phyloP scores from a whole-genome alignment of 1,139 yeast species.

The Pichia kudriavzevii region DNA sequence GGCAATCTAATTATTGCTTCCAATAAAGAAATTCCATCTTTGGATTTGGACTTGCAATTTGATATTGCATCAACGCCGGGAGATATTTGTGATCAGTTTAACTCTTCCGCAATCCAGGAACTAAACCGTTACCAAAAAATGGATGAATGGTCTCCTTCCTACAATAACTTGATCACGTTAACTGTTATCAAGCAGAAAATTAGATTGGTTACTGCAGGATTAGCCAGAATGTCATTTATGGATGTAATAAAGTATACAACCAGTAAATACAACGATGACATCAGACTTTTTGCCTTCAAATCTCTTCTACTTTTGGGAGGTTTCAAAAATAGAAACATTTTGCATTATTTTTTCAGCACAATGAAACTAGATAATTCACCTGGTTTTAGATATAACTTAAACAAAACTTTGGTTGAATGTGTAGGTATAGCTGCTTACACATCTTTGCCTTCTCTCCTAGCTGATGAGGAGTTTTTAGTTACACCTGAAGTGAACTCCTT shows the following conservation, averaged over 20 bases:
- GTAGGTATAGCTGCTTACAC: slow-evolving; percentile 64
- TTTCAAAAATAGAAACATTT: slow-evolving; percentile 50
- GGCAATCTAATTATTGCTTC: slow-evolving; percentile 37
- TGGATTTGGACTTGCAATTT: slow-evolving; percentile 2
- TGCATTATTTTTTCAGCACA: slow-evolving; percentile 55
- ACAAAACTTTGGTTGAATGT: slow-evolving; percentile 41
- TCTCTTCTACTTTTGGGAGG: slow-evolving; percentile 74
- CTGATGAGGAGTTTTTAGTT: slow-evolving; percentile 49
- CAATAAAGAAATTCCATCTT: slow-evolving; percentile 24
- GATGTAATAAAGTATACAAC: slow-evolving; percentile 47
- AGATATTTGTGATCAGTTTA: slow-evolving; percentile 34
- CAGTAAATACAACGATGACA: slow-evolving; percentile 40
- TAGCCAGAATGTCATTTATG: slow-evolving; percentile 43
- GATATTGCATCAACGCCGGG: slow-evolving; percentile 23
- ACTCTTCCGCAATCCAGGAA: slow-evolving; percentile 45
- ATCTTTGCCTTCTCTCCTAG: slow-evolving; percentile 48
- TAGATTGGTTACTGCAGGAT: slow-evolving; percentile 50
- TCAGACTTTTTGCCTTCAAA: slow-evolving; percentile 62
- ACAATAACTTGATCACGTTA: slow-evolving; percentile 49
- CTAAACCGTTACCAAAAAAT: slow-evolving; percentile 68
- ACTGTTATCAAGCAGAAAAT: slow-evolving; percentile 55
- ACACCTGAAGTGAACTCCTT: slow-evolving; percentile 3
- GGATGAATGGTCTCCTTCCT: slow-evolving; percentile 84
- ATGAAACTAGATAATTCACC: slow-evolving; percentile 51
- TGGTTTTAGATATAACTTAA: slow-evolving; percentile 43